These are phyloP conservation scores for Pseudoturritis turrita DNA, from an alignment of 345 rosid species.

Conservation along the genomic window DNA sequence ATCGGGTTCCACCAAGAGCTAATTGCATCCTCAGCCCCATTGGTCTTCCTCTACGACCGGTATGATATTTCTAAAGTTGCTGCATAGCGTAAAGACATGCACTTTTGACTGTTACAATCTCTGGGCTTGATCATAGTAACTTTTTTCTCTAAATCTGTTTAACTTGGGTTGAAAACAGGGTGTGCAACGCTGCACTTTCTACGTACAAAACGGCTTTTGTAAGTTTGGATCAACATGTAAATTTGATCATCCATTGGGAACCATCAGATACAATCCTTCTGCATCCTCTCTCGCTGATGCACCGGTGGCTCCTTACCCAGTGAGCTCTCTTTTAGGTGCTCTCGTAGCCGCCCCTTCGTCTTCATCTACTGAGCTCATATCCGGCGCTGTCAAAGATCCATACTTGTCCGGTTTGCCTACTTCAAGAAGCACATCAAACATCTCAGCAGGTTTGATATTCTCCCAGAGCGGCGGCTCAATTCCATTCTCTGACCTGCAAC, in stretches of 20 bases:
- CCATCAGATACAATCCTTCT: constrained; percentile 78
- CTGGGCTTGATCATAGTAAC: background rate
- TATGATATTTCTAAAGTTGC: constrained; percentile 32
- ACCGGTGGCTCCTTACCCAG: constrained; percentile 84
- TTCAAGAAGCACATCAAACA: constrained; percentile 55
- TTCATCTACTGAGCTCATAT: constrained; percentile 51
- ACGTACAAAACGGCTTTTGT: constrained; percentile 60
- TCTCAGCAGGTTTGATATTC: constrained; percentile 67
- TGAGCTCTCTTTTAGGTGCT: constrained; percentile 65
- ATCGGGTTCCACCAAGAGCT: constrained; percentile 50
- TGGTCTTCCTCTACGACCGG: constrained; percentile 92
- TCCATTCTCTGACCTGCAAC: constrained; percentile 65
- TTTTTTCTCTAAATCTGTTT: background rate
- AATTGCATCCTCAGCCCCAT: constrained; percentile 63
- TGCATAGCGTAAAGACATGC: background rate
- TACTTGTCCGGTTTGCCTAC: constrained; percentile 48
- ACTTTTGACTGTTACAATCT: background rate
- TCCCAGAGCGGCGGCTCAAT: constrained; percentile 55
- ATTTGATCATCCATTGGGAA: constrained; percentile 77
- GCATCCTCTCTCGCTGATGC: constrained; percentile 81
- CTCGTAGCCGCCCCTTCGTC: constrained; percentile 48
- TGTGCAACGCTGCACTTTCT: constrained; percentile 54
- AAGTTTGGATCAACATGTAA: constrained; percentile 70
- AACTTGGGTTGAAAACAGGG: constrained; percentile 40
- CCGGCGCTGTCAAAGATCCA: constrained; percentile 55